Conservation (phyloP, 805 yeast genomes). For the Ascoidea tarda region DNA sequence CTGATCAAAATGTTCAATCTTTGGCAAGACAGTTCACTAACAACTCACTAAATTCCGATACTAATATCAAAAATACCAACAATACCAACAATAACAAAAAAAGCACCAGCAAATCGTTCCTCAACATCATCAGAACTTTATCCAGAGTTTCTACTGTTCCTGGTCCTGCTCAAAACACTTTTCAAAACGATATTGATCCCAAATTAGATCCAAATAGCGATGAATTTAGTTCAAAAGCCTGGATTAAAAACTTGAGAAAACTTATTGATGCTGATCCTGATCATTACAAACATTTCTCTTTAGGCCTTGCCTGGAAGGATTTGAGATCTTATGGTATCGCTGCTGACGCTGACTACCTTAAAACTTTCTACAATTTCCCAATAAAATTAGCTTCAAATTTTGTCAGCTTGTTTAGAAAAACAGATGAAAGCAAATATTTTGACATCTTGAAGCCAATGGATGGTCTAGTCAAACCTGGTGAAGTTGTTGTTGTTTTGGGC, state of each 20-base stretch:
- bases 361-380: constrained; percentile 36
- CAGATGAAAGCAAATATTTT: constrained; percentile 14
- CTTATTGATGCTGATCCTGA: constrained; percentile 42
- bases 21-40: constrained; percentile 25
- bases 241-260: constrained; percentile 48
- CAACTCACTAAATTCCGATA: constrained; percentile 8
- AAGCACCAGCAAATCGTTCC: neutral
- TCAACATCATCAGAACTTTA: constrained; percentile 10
- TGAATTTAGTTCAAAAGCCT: constrained; percentile 39
- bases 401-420: constrained; percentile 9
- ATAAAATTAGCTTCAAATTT: constrained; percentile 12
- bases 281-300: constrained; percentile 37
- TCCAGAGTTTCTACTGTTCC: constrained; percentile 18
- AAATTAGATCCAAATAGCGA: constrained; percentile 44
- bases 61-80: constrained; percentile 12
- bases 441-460: constrained; percentile 39
- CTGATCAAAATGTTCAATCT: constrained; percentile 18
- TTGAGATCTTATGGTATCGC: constrained; percentile 50
- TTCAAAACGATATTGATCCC: constrained; percentile 18
- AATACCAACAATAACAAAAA: neutral
- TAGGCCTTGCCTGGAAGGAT: constrained; percentile 45
- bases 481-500: constrained; percentile 59
- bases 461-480: constrained; percentile 47
- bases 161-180: constrained; percentile 21
- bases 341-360: constrained; percentile 49